These are phyloP conservation scores for Lagenidium sp. DNA, from an alignment of 352 stramenopile genomes.

Conservation along the genomic window DNA sequence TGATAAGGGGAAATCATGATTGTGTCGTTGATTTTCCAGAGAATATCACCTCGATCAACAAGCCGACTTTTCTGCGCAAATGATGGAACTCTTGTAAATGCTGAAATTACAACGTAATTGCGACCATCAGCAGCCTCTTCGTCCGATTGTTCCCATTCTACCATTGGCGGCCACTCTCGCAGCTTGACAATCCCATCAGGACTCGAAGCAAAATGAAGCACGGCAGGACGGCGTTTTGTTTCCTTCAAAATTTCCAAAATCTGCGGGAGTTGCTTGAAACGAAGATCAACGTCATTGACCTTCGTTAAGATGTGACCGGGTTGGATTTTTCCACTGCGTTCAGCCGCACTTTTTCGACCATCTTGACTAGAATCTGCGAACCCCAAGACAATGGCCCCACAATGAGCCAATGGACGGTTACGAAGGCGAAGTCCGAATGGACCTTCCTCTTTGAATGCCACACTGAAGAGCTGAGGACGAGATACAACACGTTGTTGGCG, in stretches of 20 bases:
- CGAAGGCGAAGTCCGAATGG: constrained; percentile 69
- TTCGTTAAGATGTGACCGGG: constrained; percentile 48
- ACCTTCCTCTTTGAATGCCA: constrained; percentile 66
- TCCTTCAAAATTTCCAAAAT: constrained; percentile 48
- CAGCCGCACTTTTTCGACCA: constrained; percentile 43
- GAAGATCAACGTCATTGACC: constrained; percentile 64
- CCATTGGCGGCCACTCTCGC: constrained; percentile 74
- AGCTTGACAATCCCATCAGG: constrained; percentile 73
- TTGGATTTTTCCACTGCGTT: constrained; percentile 68
- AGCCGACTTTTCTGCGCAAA: constrained; percentile 58
- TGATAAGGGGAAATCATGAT: constrained; percentile 38
- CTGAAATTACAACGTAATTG: constrained; percentile 60
- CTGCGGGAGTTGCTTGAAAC: constrained; percentile 51
- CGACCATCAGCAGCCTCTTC: constrained; percentile 43
- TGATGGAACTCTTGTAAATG: constrained; percentile 60
- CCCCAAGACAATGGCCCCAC: constrained; percentile 67
- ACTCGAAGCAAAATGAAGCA: constrained; percentile 65
- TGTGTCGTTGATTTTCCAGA: constrained; percentile 51
- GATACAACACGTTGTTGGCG: constrained; percentile 36
- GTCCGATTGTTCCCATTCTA: constrained; percentile 57
- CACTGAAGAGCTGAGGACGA: constrained; percentile 37
- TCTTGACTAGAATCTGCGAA: constrained; percentile 37
- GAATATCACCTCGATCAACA: constrained; percentile 53
- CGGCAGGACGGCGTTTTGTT: constrained; percentile 47
- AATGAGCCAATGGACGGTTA: constrained; percentile 50